Evolutionary conservation across 164 flowering plant species (phyloP).

Genomic region (Cinnamomum chago): DNA sequence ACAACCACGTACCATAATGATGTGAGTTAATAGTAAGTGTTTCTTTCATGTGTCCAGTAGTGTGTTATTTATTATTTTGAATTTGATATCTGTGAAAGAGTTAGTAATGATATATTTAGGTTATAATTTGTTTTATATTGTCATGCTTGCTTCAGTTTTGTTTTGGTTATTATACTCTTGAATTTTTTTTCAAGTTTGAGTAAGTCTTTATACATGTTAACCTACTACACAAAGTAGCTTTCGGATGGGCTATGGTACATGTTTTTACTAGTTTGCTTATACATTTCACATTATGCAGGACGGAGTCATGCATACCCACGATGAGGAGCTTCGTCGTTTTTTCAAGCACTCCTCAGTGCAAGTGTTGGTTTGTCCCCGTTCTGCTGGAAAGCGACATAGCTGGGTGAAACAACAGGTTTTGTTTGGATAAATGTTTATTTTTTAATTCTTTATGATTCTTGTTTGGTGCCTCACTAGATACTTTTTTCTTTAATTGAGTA

Average conservation of each 20-base stretch:
- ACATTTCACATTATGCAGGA: constrained; percentile 40
- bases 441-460: neutral
- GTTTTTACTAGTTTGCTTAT: neutral
- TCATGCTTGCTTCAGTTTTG: too few relatives aligned
- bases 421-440: neutral
- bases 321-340: constrained; percentile 91
- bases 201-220: neutral
- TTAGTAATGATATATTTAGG: too few relatives aligned
- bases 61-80: too few relatives aligned
- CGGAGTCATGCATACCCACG: constrained; percentile 94
- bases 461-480: neutral
- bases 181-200: neutral
- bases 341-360: constrained; percentile 94
- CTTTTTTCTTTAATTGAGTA: neutral
- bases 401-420: constrained; percentile 79
- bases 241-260: neutral
- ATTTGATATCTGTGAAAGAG: too few relatives aligned
- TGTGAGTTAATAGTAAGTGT: too few relatives aligned
- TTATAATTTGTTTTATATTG: too few relatives aligned
- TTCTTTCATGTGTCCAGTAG: too few relatives aligned
- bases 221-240: neutral
- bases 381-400: constrained; percentile 86
- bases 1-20: too few relatives aligned
- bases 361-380: constrained; percentile 84
- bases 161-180: neutral